Percentiles rank a stretch among this genome's conserved stretches.
Evolutionary conservation across 192 early-diverging fungal species (phyloP).

Genomic region (Dimargaris verticillata): DNA sequence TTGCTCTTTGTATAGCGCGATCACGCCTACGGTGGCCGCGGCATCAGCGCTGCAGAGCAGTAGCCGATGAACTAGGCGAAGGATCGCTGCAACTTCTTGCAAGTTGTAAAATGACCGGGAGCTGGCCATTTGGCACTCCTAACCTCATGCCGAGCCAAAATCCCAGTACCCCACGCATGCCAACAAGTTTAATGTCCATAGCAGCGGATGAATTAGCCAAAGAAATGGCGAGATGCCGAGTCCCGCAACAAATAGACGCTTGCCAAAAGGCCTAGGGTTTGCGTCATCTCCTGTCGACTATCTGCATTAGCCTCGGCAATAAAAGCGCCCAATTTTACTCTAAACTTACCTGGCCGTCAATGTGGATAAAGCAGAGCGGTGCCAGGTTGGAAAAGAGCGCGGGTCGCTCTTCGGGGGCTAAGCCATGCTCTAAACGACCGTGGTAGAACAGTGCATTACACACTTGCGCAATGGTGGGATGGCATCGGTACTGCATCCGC

Average conservation of each 20-base stretch:
- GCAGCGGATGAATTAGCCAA: too few species aligned
- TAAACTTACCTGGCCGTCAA: constrained; percentile 14
- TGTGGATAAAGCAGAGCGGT: constrained; percentile 26
- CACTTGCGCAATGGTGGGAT: constrained; percentile 27
- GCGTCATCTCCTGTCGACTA: too few species aligned
- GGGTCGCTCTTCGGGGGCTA: constrained; percentile 13
- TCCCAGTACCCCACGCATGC: too few species aligned
- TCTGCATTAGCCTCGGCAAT: too few species aligned
- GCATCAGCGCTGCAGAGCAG: constrained; percentile 12
- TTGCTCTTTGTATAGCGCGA: constrained; percentile 20
- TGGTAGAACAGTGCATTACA: constrained; percentile 30
- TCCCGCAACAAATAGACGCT: too few species aligned
- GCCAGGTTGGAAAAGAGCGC: constrained; percentile 19
- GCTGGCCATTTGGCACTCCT: constrained; percentile 21
- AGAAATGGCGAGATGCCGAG: too few species aligned
- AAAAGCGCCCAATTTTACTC: too few species aligned
- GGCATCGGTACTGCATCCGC: constrained; percentile 32
- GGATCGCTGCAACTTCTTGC: constrained; percentile 22
- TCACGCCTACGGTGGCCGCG: constrained; percentile 23
- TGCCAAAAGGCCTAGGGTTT: too few species aligned
- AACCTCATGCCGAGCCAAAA: background rate
- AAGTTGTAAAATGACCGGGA: constrained; percentile 30
- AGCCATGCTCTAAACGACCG: constrained; percentile 19
- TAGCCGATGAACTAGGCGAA: constrained; percentile 17
- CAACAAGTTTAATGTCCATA: too few species aligned